These are phyloP conservation scores for Mycena rosella DNA, from an alignment of 768 basidiomycete genomes.

Conservation along the genomic window DNA sequence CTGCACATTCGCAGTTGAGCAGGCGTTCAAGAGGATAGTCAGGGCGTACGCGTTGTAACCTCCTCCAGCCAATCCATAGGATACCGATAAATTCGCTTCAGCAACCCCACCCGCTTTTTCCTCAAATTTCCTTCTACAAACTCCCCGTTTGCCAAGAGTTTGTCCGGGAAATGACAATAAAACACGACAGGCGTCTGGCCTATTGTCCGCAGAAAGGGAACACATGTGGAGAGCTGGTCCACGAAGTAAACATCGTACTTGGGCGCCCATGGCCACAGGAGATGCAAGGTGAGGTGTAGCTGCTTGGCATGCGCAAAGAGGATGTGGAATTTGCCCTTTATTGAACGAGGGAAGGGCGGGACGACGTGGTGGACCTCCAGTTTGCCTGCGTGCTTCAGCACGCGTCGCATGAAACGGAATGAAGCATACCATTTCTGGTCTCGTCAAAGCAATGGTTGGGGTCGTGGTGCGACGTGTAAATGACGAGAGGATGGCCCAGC, in stretches of 20 bases:
- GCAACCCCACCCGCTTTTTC: constrained; percentile 56
- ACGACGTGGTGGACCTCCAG: constrained; percentile 79
- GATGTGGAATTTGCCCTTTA: constrained; percentile 88
- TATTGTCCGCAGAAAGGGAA: constrained; percentile 82
- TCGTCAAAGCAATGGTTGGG: constrained; percentile 92
- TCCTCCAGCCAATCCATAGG: constrained; percentile 96
- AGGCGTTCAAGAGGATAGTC: not conserved
- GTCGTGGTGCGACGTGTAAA: constrained; percentile 96
- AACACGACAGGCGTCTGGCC: constrained; percentile 89
- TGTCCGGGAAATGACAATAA: constrained; percentile 99
- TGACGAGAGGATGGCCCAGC: constrained; percentile 85
- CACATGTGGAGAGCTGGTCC: constrained; percentile 93
- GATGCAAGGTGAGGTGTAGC: constrained; percentile 79
- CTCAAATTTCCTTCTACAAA: constrained; percentile 67
- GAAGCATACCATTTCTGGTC: constrained; percentile 83
- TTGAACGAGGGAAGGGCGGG: constrained; percentile 84
- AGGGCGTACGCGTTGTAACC: constrained; percentile 80
- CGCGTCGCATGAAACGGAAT: not conserved
- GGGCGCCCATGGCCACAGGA: constrained; percentile 64
- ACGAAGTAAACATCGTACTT: constrained; percentile 91
- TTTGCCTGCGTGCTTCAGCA: constrained; percentile 68
- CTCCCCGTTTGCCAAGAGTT: constrained; percentile 82
- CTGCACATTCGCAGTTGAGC: constrained; percentile 53
- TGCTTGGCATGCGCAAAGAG: constrained; percentile 91
- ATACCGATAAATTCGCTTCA: constrained; percentile 84